Conservation (phyloP, 2,329 filamentous ascomycete genomes). For the Hypomyces perniciosus region DNA sequence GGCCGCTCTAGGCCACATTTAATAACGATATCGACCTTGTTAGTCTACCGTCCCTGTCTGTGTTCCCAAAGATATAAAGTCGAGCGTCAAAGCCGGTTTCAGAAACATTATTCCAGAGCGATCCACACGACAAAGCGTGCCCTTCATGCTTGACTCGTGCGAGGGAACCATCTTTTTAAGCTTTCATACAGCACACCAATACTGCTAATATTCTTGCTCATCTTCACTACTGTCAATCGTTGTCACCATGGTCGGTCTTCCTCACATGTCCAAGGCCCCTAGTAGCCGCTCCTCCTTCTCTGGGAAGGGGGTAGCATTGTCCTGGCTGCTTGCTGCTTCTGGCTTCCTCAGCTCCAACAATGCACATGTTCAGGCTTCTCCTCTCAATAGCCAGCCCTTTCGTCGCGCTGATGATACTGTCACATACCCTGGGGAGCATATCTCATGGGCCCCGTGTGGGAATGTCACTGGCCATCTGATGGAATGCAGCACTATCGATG, state of each 20-base stretch:
- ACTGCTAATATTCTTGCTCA: neutral
- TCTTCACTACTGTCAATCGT: neutral
- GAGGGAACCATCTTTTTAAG: too few relatives aligned
- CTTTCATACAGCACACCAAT: too few relatives aligned
- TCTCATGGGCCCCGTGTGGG: slow-evolving; percentile 36
- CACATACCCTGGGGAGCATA: slow-evolving; percentile 29
- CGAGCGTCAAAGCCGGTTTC: too few relatives aligned
- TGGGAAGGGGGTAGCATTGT: neutral
- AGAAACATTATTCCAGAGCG: too few relatives aligned
- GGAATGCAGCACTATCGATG: slow-evolving; percentile 38
- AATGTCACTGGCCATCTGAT: slow-evolving; percentile 28
- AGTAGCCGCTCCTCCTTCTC: neutral
- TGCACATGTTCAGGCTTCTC: neutral
- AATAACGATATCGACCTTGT: too few relatives aligned
- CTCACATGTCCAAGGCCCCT: neutral
- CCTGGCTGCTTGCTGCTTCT: neutral
- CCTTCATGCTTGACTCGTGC: too few relatives aligned
- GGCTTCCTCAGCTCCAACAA: neutral
- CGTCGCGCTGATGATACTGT: neutral
- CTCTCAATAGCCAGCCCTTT: neutral
- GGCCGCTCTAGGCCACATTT: too few relatives aligned
- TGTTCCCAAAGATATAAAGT: too few relatives aligned
- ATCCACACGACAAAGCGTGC: too few relatives aligned
- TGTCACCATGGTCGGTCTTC: neutral
- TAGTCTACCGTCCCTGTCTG: too few relatives aligned